phyloP scores from a whole-genome alignment of 2,329 filamentous ascomycete genomes.

The Tolypocladium sp. region DNA sequence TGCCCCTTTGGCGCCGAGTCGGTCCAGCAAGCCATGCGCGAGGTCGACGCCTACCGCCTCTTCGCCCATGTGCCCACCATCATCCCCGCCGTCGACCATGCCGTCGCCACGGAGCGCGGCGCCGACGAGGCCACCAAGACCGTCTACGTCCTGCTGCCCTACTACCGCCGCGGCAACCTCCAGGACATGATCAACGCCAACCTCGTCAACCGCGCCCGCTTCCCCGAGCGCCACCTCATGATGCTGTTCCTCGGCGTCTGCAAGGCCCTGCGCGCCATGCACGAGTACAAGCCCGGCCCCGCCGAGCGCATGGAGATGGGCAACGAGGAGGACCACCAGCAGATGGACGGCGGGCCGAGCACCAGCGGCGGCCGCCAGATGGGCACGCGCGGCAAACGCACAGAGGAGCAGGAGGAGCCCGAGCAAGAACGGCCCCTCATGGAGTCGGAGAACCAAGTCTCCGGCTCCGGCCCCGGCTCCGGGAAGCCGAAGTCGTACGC shows the following conservation, averaged over 20 bases:
- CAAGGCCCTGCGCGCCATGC: conserved; percentile 80
- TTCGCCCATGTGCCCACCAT: conserved; percentile 79
- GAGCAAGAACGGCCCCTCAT: conserved; percentile 77
- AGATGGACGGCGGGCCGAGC: not conserved
- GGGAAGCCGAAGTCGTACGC: conserved; percentile 67
- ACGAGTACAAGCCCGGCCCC: conserved; percentile 57
- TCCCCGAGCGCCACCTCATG: conserved; percentile 85
- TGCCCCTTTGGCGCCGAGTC: conserved; percentile 97
- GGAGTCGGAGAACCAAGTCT: conserved; percentile 60
- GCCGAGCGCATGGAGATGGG: conserved; percentile 46
- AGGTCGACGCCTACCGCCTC: conserved; percentile 92
- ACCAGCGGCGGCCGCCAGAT: conserved; percentile 10
- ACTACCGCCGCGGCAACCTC: conserved; percentile 89
- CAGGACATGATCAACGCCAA: conserved; percentile 99
- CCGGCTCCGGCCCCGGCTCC: conserved; percentile 45
- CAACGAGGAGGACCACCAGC: conserved; percentile 25
- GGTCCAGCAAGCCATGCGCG: conserved; percentile 87
- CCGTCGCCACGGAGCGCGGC: conserved; percentile 64
- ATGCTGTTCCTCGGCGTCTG: conserved; percentile 86
- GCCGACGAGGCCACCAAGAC: conserved; percentile 66
- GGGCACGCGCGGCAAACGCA: conserved; percentile 27
- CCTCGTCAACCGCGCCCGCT: conserved; percentile 84
- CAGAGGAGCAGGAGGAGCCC: conserved; percentile 60
- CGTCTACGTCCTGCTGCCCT: conserved; percentile 91
- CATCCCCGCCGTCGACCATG: conserved; percentile 77